Conservation (phyloP, 2,329 filamentous ascomycete species). For the Colletotrichum theobromicola region DNA sequence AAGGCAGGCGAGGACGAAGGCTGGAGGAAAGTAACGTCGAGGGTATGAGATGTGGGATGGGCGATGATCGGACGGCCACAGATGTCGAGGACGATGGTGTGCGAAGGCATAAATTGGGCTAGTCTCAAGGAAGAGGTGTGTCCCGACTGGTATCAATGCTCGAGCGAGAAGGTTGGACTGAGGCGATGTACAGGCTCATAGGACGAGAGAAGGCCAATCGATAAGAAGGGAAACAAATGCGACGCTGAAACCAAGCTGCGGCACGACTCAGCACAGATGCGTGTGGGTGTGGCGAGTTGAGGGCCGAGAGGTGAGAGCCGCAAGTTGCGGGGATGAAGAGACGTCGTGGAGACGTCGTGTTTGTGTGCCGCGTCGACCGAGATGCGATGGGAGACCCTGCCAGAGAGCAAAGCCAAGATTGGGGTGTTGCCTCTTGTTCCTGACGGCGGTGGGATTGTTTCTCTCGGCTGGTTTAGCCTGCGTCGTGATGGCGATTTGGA, state of each 20-base stretch:
- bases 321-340: slow-evolving; percentile 6
- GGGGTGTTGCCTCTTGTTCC: slow-evolving; percentile 1
- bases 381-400: slow-evolving; percentile 14
- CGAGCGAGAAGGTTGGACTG: not conserved
- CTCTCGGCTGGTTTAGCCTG: not conserved
- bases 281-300: slow-evolving; percentile 15
- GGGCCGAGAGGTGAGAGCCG: not conserved
- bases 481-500: not conserved
- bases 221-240: slow-evolving; percentile 18
- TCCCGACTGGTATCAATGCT: slow-evolving; percentile 12
- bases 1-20: not conserved
- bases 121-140: slow-evolving; percentile 8
- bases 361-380: not conserved
- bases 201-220: not conserved
- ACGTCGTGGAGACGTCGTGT: not conserved
- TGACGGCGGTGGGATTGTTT: not conserved
- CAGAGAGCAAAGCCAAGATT: not conserved
- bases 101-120: slow-evolving; percentile 15
- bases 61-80: slow-evolving; percentile 8
- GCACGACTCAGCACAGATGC: slow-evolving; percentile 22
- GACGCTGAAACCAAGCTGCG: slow-evolving; percentile 21
- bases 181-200: not conserved
- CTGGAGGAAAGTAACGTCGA: not conserved
- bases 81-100: not conserved
- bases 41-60: not conserved